Conservation (phyloP, 306 rosid species). For the Citrullus amarus region DNA sequence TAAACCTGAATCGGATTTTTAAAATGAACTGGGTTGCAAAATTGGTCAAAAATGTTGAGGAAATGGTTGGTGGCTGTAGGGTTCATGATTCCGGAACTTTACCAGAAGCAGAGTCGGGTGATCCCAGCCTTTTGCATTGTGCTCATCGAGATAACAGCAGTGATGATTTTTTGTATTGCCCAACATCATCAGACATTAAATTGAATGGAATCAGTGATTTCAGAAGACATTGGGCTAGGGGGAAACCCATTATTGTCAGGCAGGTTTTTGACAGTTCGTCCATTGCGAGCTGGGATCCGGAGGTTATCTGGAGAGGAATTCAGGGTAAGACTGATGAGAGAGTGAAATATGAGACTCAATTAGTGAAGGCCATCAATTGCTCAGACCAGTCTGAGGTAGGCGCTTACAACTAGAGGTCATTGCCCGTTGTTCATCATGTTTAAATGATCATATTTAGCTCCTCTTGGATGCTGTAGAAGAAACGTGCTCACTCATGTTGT, state of each 20-base stretch:
- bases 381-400: constrained; percentile 78
- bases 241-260: constrained; percentile 68
- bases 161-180: constrained; percentile 59
- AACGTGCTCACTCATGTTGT: background rate
- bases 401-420: constrained; percentile 4
- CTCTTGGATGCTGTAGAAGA: background rate
- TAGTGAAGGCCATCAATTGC: constrained; percentile 74
- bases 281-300: constrained; percentile 78
- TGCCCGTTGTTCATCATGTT: background rate
- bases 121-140: constrained; percentile 36
- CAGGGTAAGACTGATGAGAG: constrained; percentile 55
- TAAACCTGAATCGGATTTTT: constrained; percentile 79
- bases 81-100: constrained; percentile 24
- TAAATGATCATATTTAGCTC: background rate
- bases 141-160: constrained; percentile 47
- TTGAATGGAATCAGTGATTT: constrained; percentile 58
- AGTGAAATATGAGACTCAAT: constrained; percentile 50
- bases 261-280: constrained; percentile 74
- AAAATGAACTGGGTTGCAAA: constrained; percentile 99
- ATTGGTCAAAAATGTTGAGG: constrained; percentile 91
- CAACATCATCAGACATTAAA: constrained; percentile 60
- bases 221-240: constrained; percentile 77
- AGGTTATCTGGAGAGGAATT: constrained; percentile 71
- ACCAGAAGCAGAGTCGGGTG: constrained; percentile 23
- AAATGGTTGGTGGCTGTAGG: constrained; percentile 90